Evolutionary conservation across 192 early-diverging fungal species (phyloP), one percentile per base, ranked within the genome.

Genomic region (Backusella sp.): DNA sequence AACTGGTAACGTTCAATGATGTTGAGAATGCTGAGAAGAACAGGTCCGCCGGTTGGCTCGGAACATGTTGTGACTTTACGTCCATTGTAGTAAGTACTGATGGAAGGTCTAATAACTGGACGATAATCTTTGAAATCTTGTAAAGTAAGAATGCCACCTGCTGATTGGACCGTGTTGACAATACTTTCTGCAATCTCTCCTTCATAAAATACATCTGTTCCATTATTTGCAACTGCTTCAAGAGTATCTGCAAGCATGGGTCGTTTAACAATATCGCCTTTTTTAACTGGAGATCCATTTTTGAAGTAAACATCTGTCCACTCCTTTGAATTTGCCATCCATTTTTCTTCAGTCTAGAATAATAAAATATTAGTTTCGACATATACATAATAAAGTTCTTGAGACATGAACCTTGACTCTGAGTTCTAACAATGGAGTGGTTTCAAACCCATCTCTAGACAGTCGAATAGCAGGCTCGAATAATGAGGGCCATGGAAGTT

Each of bases 1-100:
- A 96, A 85, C 41, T 92, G 86, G 80, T 88, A 97, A 53, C 94
- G 88, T 79, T 99, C 97, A 70, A 96, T 77, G 23, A 96, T 87
- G 65, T 97, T 97, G 49, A 99, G 86, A 75, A 96, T 86, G 78
- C 91, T 91, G 41, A 82, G 42, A 96, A 82, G 17, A 95, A 86
- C 1, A 92, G 91, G 3, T 93, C 97, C 74, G 8, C 93, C 92
- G 11, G 94, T 92, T 7, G 97, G 96, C 15, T 91, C 86, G 15
- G 92, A 85, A 4, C 89, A 82, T 0, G 92, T 92, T 46, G 91
- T 85, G 21, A 96, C 85, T 52, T 90, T 90, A 67, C 88, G 88
- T 2, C 95, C 96, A 59, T 93, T 92, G 80, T 96, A 98, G 75
- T 85, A 93, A 0, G 91, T 89, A 69, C 88, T 82, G 19, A 92